These are phyloP conservation scores for Magnaporthiopsis incrustans DNA, from an alignment of 2,329 filamentous ascomycete species.

Conservation along the genomic window DNA sequence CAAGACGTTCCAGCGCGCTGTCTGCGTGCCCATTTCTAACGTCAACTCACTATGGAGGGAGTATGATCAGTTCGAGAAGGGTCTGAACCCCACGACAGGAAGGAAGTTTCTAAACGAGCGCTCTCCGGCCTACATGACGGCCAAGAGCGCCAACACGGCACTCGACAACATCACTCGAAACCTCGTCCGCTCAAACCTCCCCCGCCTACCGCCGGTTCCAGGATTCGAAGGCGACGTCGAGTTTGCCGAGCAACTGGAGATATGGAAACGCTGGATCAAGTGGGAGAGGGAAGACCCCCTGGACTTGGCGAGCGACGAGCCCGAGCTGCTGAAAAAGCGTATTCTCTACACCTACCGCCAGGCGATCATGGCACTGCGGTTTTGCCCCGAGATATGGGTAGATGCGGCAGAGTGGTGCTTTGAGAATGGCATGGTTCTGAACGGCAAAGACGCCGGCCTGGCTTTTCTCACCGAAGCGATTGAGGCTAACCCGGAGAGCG, in stretches of 20 bases:
- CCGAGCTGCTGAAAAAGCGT: conserved; percentile 64
- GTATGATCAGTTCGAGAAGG: conserved; percentile 94
- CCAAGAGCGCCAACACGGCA: conserved; percentile 80
- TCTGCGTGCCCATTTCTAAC: conserved; percentile 75
- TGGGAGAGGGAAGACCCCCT: conserved; percentile 95
- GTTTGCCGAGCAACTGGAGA: conserved; percentile 72
- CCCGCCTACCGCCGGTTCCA: conserved; percentile 70
- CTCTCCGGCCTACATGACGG: conserved; percentile 92
- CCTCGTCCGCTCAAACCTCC: conserved; percentile 68
- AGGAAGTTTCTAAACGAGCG: conserved; percentile 92
- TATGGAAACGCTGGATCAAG: conserved; percentile 90
- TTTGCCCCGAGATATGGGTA: conserved; percentile 94
- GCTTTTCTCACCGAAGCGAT: conserved; percentile 78
- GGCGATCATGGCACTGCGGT: conserved; percentile 83
- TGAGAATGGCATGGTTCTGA: conserved; percentile 58
- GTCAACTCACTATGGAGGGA: conserved; percentile 90
- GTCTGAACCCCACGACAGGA: conserved; percentile 84
- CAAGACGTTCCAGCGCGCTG: conserved; percentile 86
- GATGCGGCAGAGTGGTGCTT: conserved; percentile 92
- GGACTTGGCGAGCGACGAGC: conserved; percentile 76
- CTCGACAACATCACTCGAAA: conserved; percentile 81
- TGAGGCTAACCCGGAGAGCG: conserved; percentile 86
- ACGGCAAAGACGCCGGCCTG: conserved; percentile 55
- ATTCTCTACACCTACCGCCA: conserved; percentile 90
- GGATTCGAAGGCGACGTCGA: conserved; percentile 85